phyloP scores from a whole-genome alignment of 2,329 filamentous ascomycete species.

The Aureobasidium subglaciale region DNA sequence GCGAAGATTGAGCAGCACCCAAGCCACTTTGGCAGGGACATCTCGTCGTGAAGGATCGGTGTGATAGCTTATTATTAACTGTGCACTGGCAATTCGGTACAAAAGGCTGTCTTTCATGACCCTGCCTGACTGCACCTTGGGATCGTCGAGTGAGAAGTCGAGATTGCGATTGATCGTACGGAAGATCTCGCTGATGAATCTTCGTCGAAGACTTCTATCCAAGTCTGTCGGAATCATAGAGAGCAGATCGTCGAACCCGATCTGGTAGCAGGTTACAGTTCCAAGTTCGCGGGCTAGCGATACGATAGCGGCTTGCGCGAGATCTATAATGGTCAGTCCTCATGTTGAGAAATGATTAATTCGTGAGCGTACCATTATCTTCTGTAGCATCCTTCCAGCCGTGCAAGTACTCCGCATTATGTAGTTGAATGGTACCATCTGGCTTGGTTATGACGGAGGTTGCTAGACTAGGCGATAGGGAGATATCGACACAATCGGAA shows the following conservation, averaged over 20 bases:
- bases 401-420: constrained; percentile 35
- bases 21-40: constrained; percentile 66
- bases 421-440: constrained; percentile 37
- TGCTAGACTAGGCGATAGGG: constrained; percentile 43
- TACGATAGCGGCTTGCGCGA: constrained; percentile 24
- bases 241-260: constrained; percentile 44
- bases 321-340: not conserved
- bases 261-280: constrained; percentile 34
- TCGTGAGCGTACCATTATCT: not conserved
- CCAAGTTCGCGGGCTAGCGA: constrained; percentile 29
- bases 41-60: constrained; percentile 52
- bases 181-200: constrained; percentile 61
- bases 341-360: not conserved
- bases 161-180: constrained; percentile 64
- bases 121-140: constrained; percentile 51
- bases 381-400: constrained; percentile 17
- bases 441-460: constrained; percentile 38
- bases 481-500: constrained; percentile 41
- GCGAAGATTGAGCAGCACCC: constrained; percentile 66
- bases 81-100: constrained; percentile 68
- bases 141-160: constrained; percentile 73
- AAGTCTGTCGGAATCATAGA: constrained; percentile 32
- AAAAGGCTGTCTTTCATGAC: constrained; percentile 67
- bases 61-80: constrained; percentile 69
- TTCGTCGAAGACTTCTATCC: constrained; percentile 54